These are phyloP conservation scores for Aristolochia fimbriata DNA, from an alignment of 164 flowering plant genomes.

Conservation along the genomic window DNA sequence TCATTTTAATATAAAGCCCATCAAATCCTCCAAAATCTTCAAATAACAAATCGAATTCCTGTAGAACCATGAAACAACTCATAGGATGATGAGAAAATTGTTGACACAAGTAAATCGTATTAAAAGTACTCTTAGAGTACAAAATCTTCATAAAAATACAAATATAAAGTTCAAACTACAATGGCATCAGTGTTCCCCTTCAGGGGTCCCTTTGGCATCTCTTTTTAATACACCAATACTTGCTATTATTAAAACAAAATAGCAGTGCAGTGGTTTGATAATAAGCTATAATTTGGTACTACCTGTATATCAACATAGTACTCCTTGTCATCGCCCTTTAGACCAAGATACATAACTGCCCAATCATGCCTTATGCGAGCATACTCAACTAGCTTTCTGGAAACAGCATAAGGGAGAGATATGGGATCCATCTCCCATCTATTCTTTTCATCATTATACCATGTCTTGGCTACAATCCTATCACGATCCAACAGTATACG, in stretches of 20 bases:
- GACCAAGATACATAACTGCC: slow-evolving; percentile 68
- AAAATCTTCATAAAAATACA: neutral
- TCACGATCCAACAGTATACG: slow-evolving; percentile 71
- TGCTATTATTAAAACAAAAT: neutral
- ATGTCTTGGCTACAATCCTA: slow-evolving; percentile 68
- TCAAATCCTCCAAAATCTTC: slow-evolving; percentile 91
- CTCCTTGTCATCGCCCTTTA: slow-evolving; percentile 78
- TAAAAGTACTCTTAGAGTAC: neutral
- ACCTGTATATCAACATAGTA: slow-evolving; percentile 72
- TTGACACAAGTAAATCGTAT: neutral
- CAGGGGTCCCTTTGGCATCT: too few relatives aligned
- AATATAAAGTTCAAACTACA: neutral
- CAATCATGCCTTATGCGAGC: slow-evolving; percentile 92
- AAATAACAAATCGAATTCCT: slow-evolving; percentile 76
- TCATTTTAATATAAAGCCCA: slow-evolving; percentile 74
- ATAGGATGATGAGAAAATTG: too few relatives aligned
- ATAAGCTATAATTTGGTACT: neutral
- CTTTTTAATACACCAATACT: too few relatives aligned
- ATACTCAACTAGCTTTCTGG: slow-evolving; percentile 58
- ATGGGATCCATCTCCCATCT: slow-evolving; percentile 94
- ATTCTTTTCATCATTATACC: slow-evolving; percentile 61
- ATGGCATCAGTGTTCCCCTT: too few relatives aligned
- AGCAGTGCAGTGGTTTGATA: neutral
- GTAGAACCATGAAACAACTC: slow-evolving; percentile 15
- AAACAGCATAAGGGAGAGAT: slow-evolving; percentile 82